These are phyloP conservation scores for Friedmanniomyces endolithicus DNA, from an alignment of 495 filamentous ascomycete genomes.

Conservation along the genomic window DNA sequence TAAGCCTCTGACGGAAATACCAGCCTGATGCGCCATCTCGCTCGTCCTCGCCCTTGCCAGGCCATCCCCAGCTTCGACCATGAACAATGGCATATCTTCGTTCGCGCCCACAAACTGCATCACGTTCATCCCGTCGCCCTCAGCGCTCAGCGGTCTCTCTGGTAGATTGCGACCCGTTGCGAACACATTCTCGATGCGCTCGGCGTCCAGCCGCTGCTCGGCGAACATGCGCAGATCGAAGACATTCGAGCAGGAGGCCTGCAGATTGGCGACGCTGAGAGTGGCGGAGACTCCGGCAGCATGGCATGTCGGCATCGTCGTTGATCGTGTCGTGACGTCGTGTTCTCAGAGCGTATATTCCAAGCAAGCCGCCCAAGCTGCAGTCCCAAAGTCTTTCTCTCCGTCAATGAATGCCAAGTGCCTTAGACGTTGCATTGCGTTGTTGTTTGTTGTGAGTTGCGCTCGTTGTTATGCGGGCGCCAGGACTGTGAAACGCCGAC, in stretches of 20 bases:
- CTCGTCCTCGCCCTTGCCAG: background rate
- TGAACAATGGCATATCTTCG: conserved; percentile 24
- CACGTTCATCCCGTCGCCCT: conserved; percentile 6
- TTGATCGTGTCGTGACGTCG: background rate
- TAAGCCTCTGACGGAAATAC: too few species aligned
- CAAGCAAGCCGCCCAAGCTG: too few species aligned
- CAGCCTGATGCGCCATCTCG: too few species aligned
- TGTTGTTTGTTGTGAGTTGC: too few species aligned
- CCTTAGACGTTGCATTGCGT: too few species aligned
- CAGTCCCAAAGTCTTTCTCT: too few species aligned
- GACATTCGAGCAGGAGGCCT: conserved; percentile 5
- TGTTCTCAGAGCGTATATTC: background rate
- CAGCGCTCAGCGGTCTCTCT: conserved; percentile 1
- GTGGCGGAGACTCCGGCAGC: conserved; percentile 12
- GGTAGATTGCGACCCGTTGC: background rate
- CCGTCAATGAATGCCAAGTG: too few species aligned
- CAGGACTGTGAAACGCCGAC: too few species aligned
- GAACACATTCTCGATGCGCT: conserved; percentile 10
- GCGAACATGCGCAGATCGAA: conserved; percentile 9
- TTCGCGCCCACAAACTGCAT: conserved; percentile 23
- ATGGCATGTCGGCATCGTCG: conserved; percentile 25
- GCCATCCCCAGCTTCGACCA: conserved; percentile 18
- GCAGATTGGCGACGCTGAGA: conserved; percentile 21
- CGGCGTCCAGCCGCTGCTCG: conserved; percentile 6
- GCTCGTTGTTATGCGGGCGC: too few species aligned